phyloP scores from a whole-genome alignment of 371 early-diverging fungal species.

The Mortierella sp. region DNA sequence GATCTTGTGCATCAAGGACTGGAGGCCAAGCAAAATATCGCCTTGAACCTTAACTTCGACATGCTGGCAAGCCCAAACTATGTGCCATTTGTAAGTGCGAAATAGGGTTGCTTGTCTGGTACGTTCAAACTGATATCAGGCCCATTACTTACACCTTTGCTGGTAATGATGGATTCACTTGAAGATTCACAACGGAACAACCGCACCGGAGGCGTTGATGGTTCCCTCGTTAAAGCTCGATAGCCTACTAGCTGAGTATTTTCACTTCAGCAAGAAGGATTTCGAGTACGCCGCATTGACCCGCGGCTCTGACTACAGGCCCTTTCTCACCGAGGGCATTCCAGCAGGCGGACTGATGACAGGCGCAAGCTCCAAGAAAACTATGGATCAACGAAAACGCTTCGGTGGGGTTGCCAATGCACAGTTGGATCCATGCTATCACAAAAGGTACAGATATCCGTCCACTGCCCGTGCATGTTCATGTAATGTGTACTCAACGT shows the following conservation, averaged over 20 bases:
- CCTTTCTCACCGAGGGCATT: constrained; percentile 52
- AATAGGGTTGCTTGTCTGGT: background rate
- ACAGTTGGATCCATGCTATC: constrained; percentile 76
- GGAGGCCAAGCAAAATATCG: constrained; percentile 58
- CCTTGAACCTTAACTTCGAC: constrained; percentile 79
- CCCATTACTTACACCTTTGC: too few species aligned
- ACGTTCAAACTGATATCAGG: background rate
- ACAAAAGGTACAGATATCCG: constrained; percentile 47
- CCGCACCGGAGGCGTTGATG: constrained; percentile 53
- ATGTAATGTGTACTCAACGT: background rate
- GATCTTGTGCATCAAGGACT: constrained; percentile 40
- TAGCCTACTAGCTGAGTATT: constrained; percentile 68
- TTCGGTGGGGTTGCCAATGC: constrained; percentile 79
- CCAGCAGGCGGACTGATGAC: constrained; percentile 71
- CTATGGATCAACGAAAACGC: constrained; percentile 60
- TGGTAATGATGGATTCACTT: background rate
- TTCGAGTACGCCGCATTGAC: constrained; percentile 52
- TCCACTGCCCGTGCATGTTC: background rate
- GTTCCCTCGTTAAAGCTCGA: constrained; percentile 64
- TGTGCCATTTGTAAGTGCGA: constrained; percentile 60
- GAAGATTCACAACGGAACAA: constrained; percentile 59
- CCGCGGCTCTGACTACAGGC: constrained; percentile 54
- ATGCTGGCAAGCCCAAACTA: constrained; percentile 86
- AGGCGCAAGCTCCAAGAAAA: constrained; percentile 75
- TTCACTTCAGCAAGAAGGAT: constrained; percentile 44